Evolutionary conservation across 345 rosid species (phyloP).

Genomic region (Populus ilicifolia): DNA sequence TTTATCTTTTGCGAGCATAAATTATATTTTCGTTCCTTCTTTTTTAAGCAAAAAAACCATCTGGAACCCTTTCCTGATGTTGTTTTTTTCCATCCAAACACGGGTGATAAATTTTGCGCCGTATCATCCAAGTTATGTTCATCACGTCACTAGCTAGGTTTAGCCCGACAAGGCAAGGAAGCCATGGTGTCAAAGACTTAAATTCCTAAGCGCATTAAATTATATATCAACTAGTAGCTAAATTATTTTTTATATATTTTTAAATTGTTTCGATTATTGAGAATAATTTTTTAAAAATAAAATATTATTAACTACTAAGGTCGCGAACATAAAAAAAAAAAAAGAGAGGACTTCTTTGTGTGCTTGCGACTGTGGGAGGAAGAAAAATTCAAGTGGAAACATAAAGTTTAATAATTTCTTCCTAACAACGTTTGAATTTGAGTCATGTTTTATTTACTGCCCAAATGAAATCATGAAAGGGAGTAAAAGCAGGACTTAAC

Average conservation of each 20-base stretch:
- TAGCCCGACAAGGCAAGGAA: neutral
- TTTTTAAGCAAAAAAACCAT: neutral
- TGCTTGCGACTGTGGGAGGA: neutral
- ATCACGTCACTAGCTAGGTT: neutral
- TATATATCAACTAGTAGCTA: no score
- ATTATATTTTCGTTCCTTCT: neutral
- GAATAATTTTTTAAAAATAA: no score
- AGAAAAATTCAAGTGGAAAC: no score
- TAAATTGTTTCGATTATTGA: no score
- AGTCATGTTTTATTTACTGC: neutral
- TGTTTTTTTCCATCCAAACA: neutral
- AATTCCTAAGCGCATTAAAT: neutral
- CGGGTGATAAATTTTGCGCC: neutral
- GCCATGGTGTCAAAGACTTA: neutral
- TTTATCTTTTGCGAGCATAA: neutral
- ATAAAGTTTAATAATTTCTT: no score
- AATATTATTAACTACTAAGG: no score
- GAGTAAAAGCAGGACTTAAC: constrained; percentile 14
- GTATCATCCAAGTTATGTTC: neutral
- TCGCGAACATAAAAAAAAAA: no score
- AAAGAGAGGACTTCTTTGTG: neutral
- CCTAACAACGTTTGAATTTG: neutral
- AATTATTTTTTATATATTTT: no score
- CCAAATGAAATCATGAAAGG: neutral
- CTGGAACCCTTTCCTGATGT: neutral